Conservation (phyloP, 345 rosid genomes). For the Pugionium cornutum region DNA sequence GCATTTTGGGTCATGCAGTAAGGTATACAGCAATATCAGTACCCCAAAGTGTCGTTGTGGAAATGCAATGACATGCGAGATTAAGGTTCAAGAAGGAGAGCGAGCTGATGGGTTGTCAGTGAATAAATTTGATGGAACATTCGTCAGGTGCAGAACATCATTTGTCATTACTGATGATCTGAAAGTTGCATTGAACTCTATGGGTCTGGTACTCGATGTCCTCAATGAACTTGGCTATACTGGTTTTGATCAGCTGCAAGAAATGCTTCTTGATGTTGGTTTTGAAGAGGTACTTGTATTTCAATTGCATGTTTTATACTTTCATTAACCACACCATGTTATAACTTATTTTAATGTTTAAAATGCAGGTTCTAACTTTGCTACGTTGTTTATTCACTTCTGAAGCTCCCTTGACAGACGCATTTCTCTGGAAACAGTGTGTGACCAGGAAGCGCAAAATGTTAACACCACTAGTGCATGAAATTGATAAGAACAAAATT, state of each 20-base stretch:
- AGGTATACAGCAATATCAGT: neutral
- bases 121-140: too few relatives aligned
- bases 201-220: slow-evolving; percentile 3
- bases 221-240: slow-evolving; percentile 32
- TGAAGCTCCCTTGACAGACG: too few relatives aligned
- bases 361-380: too few relatives aligned
- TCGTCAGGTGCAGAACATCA: too few relatives aligned
- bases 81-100: too few relatives aligned
- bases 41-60: neutral
- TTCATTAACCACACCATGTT: neutral
- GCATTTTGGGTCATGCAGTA: neutral
- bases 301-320: neutral
- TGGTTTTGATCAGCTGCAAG: slow-evolving; percentile 21
- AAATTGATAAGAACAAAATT: too few relatives aligned
- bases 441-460: too few relatives aligned
- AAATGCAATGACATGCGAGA: neutral
- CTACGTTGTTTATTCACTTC: too few relatives aligned
- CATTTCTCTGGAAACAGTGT: too few relatives aligned
- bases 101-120: too few relatives aligned
- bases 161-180: too few relatives aligned
- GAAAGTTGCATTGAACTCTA: slow-evolving; percentile 1
- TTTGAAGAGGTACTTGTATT: slow-evolving; percentile 21
- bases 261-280: slow-evolving; percentile 27
- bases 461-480: too few relatives aligned
- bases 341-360: neutral